These are phyloP conservation scores for Cryptococcus sp. DNA, from an alignment of 1,284 basidiomycete genomes.

Conservation along the genomic window DNA sequence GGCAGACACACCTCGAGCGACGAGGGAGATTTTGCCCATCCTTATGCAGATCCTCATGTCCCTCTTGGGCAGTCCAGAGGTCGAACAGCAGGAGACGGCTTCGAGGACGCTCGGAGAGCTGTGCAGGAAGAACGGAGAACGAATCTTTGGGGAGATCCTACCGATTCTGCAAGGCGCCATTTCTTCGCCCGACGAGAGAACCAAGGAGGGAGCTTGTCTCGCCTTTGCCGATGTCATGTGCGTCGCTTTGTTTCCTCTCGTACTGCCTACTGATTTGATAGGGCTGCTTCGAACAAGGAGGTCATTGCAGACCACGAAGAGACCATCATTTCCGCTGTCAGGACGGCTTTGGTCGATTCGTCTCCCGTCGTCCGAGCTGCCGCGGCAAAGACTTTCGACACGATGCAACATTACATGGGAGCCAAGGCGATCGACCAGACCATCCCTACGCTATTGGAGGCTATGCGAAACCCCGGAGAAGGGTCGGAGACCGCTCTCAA, in stretches of 20 bases:
- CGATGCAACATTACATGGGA: slow-evolving; percentile 78
- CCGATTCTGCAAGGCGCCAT: slow-evolving; percentile 67
- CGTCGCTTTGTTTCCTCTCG: slow-evolving; percentile 27
- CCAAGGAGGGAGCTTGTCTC: slow-evolving; percentile 82
- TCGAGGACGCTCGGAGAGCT: slow-evolving; percentile 81
- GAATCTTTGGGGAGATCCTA: slow-evolving; percentile 78
- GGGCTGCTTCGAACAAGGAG: slow-evolving; percentile 74
- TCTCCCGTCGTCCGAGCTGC: slow-evolving; percentile 82
- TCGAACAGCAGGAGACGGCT: slow-evolving; percentile 90
- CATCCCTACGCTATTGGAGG: slow-evolving; percentile 89
- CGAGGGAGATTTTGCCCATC: slow-evolving; percentile 88
- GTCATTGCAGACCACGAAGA: slow-evolving; percentile 89
- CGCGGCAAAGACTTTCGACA: slow-evolving; percentile 90
- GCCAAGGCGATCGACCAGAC: slow-evolving; percentile 92
- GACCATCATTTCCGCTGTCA: slow-evolving; percentile 79
- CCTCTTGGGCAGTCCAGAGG: slow-evolving; percentile 70
- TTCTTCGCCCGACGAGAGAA: slow-evolving; percentile 64
- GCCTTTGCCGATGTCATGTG: slow-evolving; percentile 84
- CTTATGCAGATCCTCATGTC: slow-evolving; percentile 70
- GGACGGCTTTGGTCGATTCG: slow-evolving; percentile 80
- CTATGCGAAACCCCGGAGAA: slow-evolving; percentile 82
- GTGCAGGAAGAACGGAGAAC: slow-evolving; percentile 94
- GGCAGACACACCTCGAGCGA: slow-evolving; percentile 50
- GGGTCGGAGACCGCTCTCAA: slow-evolving; percentile 87
- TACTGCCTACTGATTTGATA: too few relatives aligned